Evolutionary conservation across 2,329 filamentous ascomycete genomes (phyloP).

Genomic region (Cladosporium phlei): DNA sequence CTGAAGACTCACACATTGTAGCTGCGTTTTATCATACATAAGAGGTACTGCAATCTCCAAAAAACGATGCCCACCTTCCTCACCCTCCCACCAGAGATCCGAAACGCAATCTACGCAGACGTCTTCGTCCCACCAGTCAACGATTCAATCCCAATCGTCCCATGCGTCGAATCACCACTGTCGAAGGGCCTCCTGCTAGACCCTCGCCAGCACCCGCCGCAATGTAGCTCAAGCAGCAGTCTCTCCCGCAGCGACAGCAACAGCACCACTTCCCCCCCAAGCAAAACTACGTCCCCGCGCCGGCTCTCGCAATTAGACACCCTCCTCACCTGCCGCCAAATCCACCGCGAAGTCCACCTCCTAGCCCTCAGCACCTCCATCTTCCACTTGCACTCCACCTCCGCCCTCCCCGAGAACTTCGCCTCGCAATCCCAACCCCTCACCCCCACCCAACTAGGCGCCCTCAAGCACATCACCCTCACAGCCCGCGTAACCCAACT

Average conservation of each 20-base stretch:
- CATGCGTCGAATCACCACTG: background rate
- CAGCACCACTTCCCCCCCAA: background rate
- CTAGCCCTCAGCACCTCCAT: slow-evolving; percentile 28
- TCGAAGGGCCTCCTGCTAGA: slow-evolving; percentile 1
- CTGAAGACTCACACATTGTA: no score
- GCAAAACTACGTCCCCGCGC: no score
- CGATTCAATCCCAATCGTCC: background rate
- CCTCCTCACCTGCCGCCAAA: slow-evolving; percentile 14
- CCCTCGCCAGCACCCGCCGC: background rate
- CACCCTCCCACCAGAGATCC: slow-evolving; percentile 14
- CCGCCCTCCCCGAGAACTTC: slow-evolving; percentile 27
- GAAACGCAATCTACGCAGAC: slow-evolving; percentile 13
- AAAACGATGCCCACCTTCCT: background rate
- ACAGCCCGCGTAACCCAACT: slow-evolving; percentile 29
- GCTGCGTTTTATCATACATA: no score
- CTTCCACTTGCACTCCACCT: slow-evolving; percentile 26
- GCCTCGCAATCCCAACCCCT: slow-evolving; percentile 20
- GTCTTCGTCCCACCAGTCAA: slow-evolving; percentile 6
- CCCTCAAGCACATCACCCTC: slow-evolving; percentile 31
- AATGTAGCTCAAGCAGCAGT: background rate
- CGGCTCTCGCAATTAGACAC: background rate
- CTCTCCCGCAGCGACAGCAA: background rate
- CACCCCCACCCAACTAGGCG: slow-evolving; percentile 19
- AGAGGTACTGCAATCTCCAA: no score
- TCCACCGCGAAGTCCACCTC: slow-evolving; percentile 27